Conservation (phyloP, 164 flowering plant species). For the Sedum album region DNA sequence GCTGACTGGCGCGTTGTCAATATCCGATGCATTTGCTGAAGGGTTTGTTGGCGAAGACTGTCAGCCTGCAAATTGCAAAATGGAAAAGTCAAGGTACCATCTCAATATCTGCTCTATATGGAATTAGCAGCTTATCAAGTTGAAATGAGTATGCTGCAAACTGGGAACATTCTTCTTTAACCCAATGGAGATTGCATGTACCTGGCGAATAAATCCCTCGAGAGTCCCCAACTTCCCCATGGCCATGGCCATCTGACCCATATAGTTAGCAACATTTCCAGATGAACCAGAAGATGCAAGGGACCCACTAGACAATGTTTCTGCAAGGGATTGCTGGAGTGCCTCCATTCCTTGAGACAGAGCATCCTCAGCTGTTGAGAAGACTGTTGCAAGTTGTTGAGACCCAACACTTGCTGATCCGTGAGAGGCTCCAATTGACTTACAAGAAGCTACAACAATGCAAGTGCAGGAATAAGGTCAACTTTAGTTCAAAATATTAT, state of each 20-base stretch:
- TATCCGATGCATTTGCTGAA: conserved; percentile 10
- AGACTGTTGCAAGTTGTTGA: conserved; percentile 8
- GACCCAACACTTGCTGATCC: conserved; percentile 5
- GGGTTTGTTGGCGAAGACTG: conserved; percentile 9
- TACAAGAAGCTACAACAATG: conserved; percentile 3
- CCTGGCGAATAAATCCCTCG: conserved; percentile 6
- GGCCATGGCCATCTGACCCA: conserved; percentile 13
- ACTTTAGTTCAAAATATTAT: not conserved
- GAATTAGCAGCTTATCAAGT: no score
- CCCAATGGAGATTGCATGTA: not conserved
- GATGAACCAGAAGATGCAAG: conserved; percentile 1
- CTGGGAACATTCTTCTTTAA: not conserved
- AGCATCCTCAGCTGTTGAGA: conserved; percentile 11
- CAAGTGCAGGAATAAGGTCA: not conserved
- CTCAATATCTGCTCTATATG: no score
- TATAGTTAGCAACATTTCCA: conserved; percentile 9
- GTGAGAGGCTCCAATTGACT: conserved; percentile 9
- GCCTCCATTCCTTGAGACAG: conserved; percentile 11
- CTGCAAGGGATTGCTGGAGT: conserved; percentile 9
- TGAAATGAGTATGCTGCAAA: not conserved
- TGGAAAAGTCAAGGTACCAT: no score
- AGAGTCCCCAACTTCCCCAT: conserved; percentile 10
- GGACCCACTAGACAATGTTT: conserved; percentile 6
- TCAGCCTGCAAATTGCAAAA: conserved; percentile 2
- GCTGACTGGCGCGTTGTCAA: conserved; percentile 8